phyloP scores from a whole-genome alignment of 2,329 filamentous ascomycete genomes.

The Pseudogymnoascus sp. region DNA sequence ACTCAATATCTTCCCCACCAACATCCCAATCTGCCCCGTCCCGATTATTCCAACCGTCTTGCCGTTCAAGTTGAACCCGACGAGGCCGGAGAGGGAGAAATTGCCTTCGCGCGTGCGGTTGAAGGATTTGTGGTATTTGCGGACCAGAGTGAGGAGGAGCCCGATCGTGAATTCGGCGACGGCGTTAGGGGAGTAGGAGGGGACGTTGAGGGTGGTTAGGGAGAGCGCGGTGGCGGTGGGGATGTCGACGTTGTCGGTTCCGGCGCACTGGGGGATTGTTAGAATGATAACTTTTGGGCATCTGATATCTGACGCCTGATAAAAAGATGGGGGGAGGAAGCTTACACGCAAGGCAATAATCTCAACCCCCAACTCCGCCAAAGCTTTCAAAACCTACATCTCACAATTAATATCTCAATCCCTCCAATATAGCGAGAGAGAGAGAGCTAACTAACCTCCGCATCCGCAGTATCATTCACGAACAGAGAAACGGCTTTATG shows the following conservation, averaged over 20 bases:
- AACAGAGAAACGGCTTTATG: conserved; percentile 59
- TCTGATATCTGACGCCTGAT: not conserved
- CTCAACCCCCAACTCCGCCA: not conserved
- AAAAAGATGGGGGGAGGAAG: not conserved
- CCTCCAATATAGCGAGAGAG: too few species aligned
- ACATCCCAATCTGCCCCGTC: conserved; percentile 58
- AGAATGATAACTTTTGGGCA: not conserved
- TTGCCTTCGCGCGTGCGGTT: conserved; percentile 64
- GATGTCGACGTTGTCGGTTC: conserved; percentile 63
- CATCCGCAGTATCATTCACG: conserved; percentile 56
- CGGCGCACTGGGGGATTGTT: conserved; percentile 52
- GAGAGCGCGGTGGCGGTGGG: conserved; percentile 45
- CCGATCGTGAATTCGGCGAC: conserved; percentile 66
- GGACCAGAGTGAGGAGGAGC: conserved; percentile 60
- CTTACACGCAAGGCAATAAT: not conserved
- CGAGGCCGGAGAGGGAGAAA: conserved; percentile 58
- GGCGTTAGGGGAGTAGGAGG: conserved; percentile 62
- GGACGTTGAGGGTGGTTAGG: conserved; percentile 59
- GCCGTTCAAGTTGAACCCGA: conserved; percentile 54
- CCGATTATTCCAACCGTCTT: conserved; percentile 63
- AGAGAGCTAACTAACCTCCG: conserved; percentile 31
- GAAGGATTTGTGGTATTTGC: conserved; percentile 61
- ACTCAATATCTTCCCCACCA: conserved; percentile 51
- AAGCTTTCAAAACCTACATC: not conserved
- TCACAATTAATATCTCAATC: not conserved